A percentile compares a stretch with the other conserved stretches of the same genome.
These are phyloP conservation scores for Pseudoturritis turrita DNA, from an alignment of 345 rosid species.

Conservation along the genomic window DNA sequence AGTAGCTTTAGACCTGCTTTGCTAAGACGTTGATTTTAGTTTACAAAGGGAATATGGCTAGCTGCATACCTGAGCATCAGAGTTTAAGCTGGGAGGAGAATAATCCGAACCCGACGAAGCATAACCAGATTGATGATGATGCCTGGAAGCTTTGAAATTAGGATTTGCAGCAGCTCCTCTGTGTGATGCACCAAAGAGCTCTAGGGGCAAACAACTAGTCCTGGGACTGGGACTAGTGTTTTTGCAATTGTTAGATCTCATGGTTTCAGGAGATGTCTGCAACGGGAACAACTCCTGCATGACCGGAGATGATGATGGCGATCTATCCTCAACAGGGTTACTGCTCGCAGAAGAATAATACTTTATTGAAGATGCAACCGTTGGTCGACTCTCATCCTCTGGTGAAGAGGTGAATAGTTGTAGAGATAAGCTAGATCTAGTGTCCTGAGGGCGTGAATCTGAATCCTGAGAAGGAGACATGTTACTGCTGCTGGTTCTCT, in stretches of 20 bases:
- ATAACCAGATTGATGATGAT: constrained; percentile 62
- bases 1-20: neutral
- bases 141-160: constrained; percentile 36
- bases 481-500: constrained; percentile 57
- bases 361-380: constrained; percentile 59
- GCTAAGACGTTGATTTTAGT: neutral
- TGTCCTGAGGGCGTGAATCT: constrained; percentile 54
- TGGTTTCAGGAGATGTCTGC: constrained; percentile 49
- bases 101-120: constrained; percentile 86
- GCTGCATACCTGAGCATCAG: constrained; percentile 64
- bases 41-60: neutral
- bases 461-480: constrained; percentile 66
- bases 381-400: constrained; percentile 58
- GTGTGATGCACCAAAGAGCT: constrained; percentile 57
- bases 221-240: constrained; percentile 38
- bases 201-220: constrained; percentile 47
- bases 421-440: constrained; percentile 52
- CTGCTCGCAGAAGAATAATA: constrained; percentile 91
- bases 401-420: constrained; percentile 76
- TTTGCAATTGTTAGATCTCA: constrained; percentile 38
- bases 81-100: constrained; percentile 71
- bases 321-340: constrained; percentile 66
- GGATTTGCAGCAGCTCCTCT: constrained; percentile 36
- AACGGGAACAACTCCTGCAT: constrained; percentile 69
- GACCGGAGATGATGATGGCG: constrained; percentile 76